These are phyloP conservation scores for Talaromyces adpressus DNA, from an alignment of 495 filamentous ascomycete genomes.

Conservation along the genomic window DNA sequence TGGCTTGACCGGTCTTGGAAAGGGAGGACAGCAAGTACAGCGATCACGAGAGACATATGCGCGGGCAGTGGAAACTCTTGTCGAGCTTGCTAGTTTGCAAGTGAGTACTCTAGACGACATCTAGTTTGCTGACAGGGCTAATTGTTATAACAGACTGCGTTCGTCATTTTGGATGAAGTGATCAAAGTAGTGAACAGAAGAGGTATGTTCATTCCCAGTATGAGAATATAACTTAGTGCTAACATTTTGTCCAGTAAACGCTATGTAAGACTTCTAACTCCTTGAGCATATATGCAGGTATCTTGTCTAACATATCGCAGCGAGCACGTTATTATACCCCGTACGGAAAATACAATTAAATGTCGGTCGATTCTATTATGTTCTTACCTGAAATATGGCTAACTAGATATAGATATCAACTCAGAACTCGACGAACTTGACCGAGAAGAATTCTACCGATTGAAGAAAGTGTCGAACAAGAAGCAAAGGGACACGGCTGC, in stretches of 20 bases:
- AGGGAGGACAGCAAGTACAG: conserved; percentile 96
- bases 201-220: conserved; percentile 43
- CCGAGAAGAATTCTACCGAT: conserved; percentile 93
- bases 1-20: conserved; percentile 89
- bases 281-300: neutral
- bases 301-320: conserved; percentile 18
- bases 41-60: conserved; percentile 93
- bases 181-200: conserved; percentile 98
- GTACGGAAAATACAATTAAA: conserved; percentile 98
- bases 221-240: conserved; percentile 8
- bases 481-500: conserved; percentile 79
- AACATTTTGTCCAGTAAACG: conserved; percentile 62
- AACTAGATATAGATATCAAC: conserved; percentile 70
- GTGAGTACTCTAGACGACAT: conserved; percentile 23
- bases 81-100: conserved; percentile 92
- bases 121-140: neutral
- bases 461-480: conserved; percentile 97
- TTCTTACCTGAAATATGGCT: conserved; percentile 5
- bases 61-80: conserved; percentile 92
- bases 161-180: conserved; percentile 96
- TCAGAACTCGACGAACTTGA: conserved; percentile 97
- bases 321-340: conserved; percentile 96
- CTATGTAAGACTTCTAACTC: conserved; percentile 58
- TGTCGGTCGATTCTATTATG: conserved; percentile 43
- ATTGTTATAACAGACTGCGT: conserved; percentile 62